Evolutionary conservation across 495 filamentous ascomycete species (phyloP), one percentile per base, ranked within the genome.

Genomic region (Tuber microsphaerosporum): DNA sequence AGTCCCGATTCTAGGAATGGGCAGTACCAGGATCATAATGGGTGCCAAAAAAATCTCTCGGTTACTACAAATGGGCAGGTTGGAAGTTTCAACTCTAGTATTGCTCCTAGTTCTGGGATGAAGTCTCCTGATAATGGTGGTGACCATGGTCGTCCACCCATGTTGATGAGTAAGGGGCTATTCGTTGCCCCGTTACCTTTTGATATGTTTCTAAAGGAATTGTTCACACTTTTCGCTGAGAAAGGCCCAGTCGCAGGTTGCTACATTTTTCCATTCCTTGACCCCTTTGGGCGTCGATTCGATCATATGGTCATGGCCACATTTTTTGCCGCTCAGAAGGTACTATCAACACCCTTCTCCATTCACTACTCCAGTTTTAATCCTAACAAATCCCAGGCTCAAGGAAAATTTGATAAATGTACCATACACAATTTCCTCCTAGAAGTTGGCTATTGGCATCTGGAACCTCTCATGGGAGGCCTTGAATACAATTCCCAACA

Each of bases 211-310:
- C 81, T 81, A 9, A 81, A 83, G 69, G 79, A 81, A 39, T 73
- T 83, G 26, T 83, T 74, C 51, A 75, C 71, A 1, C 70, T 83
- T 31, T 83, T 83, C 74, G 73, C 75, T 3, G 74, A 79, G 69
- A 73, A 75, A 45, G 81, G 81, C 69, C 61, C n/a, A 5, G 74
- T 81, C 44, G 81, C 82, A 46, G 78, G 81, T 5, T 79, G 74
- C 72, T 83, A 79, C 71, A 83, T 83, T 26, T 83, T 77, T 48
- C n/a, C n/a, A n/a, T n/a, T n/a, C n/a, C n/a, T n/a, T n/a, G n/a
- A n/a, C n/a, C n/a, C n/a, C n/a, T n/a, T n/a, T n/a, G n/a, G n/a
- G n/a, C n/a, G n/a, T n/a, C n/a, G n/a, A n/a, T n/a, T n/a, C n/a
- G n/a, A n/a, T n/a, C n/a, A n/a, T n/a, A n/a, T n/a, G n/a, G n/a